Percentiles rank a stretch among this genome's conserved stretches.
phyloP scores from a whole-genome alignment of 306 rosid species.

The Vigna unguiculata region DNA sequence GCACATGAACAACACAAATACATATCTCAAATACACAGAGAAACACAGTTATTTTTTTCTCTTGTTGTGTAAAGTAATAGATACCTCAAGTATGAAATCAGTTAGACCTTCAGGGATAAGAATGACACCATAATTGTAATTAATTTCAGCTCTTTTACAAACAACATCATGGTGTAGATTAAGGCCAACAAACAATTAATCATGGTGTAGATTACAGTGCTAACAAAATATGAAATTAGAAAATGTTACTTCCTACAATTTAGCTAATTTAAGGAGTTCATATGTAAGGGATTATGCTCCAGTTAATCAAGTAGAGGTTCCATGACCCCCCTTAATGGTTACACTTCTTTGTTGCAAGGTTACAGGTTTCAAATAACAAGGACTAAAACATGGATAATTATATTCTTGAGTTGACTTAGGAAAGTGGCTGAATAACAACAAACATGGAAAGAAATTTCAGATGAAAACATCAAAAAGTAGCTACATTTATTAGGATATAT shows the following conservation, averaged over 20 bases:
- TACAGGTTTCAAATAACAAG: background rate
- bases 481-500: background rate
- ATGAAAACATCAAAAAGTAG: background rate
- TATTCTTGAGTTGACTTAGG: background rate
- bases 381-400: background rate
- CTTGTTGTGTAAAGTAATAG: too few species aligned
- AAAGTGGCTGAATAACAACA: constrained; percentile 17
- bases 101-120: too few species aligned
- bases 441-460: background rate
- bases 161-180: too few species aligned
- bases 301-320: background rate
- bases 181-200: background rate
- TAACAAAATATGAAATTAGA: background rate
- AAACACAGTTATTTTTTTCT: too few species aligned
- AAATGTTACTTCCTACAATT: background rate
- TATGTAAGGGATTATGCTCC: background rate
- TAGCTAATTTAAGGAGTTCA: background rate
- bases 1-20: too few species aligned
- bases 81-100: too few species aligned
- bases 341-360: too few species aligned
- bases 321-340: too few species aligned
- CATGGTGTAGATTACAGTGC: background rate
- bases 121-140: too few species aligned
- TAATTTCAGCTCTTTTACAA: too few species aligned
- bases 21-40: too few species aligned